These are phyloP conservation scores for Didymella pomorum DNA, from an alignment of 2,329 filamentous ascomycete genomes.

Conservation along the genomic window DNA sequence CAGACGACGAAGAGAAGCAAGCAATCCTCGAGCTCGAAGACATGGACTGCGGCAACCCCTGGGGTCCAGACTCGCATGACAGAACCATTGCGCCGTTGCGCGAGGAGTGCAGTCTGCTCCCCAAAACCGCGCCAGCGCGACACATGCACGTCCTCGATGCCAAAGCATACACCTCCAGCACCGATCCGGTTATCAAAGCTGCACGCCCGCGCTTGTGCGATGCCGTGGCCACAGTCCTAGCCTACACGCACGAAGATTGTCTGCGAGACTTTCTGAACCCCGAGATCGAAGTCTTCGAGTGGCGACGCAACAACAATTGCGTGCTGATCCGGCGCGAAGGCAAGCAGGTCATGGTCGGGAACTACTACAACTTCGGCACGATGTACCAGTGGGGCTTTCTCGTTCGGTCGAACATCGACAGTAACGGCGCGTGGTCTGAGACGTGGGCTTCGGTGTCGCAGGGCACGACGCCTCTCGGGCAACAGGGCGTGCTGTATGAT, in stretches of 20 bases:
- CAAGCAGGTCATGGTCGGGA: slow-evolving; percentile 23
- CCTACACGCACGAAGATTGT: slow-evolving; percentile 18
- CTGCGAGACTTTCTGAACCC: slow-evolving; percentile 27
- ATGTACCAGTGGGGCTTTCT: slow-evolving; percentile 23
- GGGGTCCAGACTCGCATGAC: slow-evolving; percentile 24
- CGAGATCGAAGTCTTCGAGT: slow-evolving; percentile 26
- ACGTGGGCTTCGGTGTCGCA: slow-evolving; percentile 18
- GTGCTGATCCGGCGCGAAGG: slow-evolving; percentile 27
- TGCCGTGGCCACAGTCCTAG: slow-evolving; percentile 26
- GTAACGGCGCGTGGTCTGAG: slow-evolving; percentile 22
- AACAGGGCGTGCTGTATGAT: slow-evolving; percentile 21
- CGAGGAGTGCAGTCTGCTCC: slow-evolving; percentile 2
- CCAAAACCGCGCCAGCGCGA: slow-evolving; percentile 1
- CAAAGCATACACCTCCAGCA: slow-evolving; percentile 11
- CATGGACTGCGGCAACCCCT: slow-evolving; percentile 21
- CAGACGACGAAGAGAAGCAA: slow-evolving; percentile 1
- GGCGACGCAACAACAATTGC: slow-evolving; percentile 22
- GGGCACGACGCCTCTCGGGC: slow-evolving; percentile 16
- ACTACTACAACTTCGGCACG: slow-evolving; percentile 27
- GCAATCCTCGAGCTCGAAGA: slow-evolving; percentile 22
- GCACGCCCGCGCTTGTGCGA: slow-evolving; percentile 28
- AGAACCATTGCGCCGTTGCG: slow-evolving; percentile 18
- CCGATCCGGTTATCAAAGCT: slow-evolving; percentile 16
- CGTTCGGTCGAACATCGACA: slow-evolving; percentile 22
- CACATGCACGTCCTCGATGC: slow-evolving; percentile 26